Evolutionary conservation across 2,329 filamentous ascomycete genomes (phyloP).

Genomic region (Colletotrichum lini): DNA sequence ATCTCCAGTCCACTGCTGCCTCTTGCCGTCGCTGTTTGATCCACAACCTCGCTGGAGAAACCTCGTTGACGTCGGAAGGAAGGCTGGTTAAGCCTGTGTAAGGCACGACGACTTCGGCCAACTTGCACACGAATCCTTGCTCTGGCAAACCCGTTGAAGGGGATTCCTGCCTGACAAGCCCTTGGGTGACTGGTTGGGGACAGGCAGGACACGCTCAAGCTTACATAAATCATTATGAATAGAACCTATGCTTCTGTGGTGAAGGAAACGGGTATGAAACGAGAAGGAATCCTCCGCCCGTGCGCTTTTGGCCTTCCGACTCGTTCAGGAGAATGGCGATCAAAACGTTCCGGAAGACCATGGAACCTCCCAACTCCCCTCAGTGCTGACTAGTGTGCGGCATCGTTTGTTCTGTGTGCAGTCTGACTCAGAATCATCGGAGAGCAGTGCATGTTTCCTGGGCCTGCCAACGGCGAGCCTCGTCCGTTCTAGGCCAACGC

Average conservation of each 20-base stretch:
- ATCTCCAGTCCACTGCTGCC: slow-evolving; percentile 4
- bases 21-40: neutral
- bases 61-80: neutral
- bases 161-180: neutral
- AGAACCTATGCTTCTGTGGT: slow-evolving; percentile 14
- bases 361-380: slow-evolving; percentile 18
- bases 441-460: neutral
- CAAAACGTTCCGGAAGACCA: slow-evolving; percentile 40
- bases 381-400: neutral
- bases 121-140: neutral
- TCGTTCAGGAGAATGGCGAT: slow-evolving; percentile 23
- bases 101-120: slow-evolving; percentile 4
- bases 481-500: too few relatives aligned
- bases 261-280: slow-evolving; percentile 36
- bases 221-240: neutral
- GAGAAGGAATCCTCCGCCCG: slow-evolving; percentile 19
- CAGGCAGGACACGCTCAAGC: neutral
- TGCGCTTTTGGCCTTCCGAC: slow-evolving; percentile 7
- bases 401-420: slow-evolving; percentile 33
- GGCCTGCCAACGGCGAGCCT: too few relatives aligned
- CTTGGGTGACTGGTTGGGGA: neutral
- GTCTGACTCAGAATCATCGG: slow-evolving; percentile 21
- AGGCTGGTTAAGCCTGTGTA: slow-evolving; percentile 6
- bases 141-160: neutral
- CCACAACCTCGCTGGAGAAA: neutral